A percentile compares a stretch with the other conserved stretches of the same genome.
Conservation (phyloP, 148 eudicot genomes). For the Rhododendron ferrugineum region DNA sequence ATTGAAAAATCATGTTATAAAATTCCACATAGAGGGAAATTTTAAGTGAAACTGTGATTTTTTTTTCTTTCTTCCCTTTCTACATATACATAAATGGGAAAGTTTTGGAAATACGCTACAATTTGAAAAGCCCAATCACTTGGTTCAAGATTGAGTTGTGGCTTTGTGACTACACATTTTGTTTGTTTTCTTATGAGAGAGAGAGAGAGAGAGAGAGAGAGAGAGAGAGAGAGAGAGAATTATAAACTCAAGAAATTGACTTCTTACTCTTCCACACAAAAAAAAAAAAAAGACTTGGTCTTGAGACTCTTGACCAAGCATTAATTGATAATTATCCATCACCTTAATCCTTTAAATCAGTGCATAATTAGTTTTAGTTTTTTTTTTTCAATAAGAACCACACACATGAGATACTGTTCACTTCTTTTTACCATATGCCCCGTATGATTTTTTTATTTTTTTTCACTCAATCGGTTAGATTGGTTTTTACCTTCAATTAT, state of each 20-base stretch:
- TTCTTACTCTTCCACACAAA: too few relatives aligned
- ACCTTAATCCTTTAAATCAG: conserved; percentile 8
- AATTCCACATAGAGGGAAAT: neutral
- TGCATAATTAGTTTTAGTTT: conserved; percentile 9
- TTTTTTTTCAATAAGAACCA: neutral
- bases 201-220: neutral
- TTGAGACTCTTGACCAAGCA: conserved; percentile 9
- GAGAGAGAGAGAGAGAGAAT: neutral
- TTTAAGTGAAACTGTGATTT: neutral
- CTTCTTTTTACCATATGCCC: neutral
- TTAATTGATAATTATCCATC: conserved; percentile 25
- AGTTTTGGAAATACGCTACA: neutral
- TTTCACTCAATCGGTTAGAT: neutral
- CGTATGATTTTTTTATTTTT: neutral
- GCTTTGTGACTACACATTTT: neutral
- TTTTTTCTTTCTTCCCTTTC: neutral
- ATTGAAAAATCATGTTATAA: neutral
- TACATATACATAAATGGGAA: neutral
- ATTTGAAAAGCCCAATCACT: neutral
- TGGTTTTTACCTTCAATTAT: neutral
- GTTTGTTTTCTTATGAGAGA: neutral
- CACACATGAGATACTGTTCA: neutral
- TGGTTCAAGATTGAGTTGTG: neutral
- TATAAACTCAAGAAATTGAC: conserved; percentile 12
- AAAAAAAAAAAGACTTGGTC: neutral